Evolutionary conservation across 169 alveolate species (phyloP).

Genomic region (Cyclospora cayetanensis): DNA sequence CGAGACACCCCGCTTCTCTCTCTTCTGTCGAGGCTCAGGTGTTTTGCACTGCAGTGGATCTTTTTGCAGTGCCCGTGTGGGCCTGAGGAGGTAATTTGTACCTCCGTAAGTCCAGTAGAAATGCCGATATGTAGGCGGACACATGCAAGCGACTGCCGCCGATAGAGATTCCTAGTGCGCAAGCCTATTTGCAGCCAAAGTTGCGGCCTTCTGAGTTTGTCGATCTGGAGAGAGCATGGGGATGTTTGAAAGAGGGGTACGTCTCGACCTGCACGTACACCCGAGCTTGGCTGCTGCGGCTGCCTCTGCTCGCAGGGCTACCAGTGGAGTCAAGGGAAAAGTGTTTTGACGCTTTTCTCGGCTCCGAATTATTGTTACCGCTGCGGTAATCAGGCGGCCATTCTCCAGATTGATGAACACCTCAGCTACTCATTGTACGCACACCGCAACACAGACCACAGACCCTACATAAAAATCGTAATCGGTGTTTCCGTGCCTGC

Average conservation of each 20-base stretch:
- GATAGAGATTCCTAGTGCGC: no score
- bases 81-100: no score
- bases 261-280: neutral
- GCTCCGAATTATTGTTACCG: conserved; percentile 99
- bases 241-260: no score
- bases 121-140: no score
- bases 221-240: no score
- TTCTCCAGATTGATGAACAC: conserved; percentile 97
- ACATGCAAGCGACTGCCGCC: no score
- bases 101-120: no score
- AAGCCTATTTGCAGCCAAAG: no score
- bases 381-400: conserved; percentile 99
- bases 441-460: neutral
- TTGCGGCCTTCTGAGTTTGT: no score
- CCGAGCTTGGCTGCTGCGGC: neutral
- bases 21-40: no score
- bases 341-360: conserved; percentile 97
- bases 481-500: neutral
- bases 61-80: no score
- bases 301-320: conserved; percentile 86
- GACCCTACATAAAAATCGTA: neutral
- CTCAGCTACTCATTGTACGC: conserved; percentile 76
- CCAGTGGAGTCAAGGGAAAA: conserved; percentile 95
- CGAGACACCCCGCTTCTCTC: neutral
- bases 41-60: no score